Evolutionary conservation across 148 eudicot species (phyloP).

Genomic region (Simmondsia chinensis): DNA sequence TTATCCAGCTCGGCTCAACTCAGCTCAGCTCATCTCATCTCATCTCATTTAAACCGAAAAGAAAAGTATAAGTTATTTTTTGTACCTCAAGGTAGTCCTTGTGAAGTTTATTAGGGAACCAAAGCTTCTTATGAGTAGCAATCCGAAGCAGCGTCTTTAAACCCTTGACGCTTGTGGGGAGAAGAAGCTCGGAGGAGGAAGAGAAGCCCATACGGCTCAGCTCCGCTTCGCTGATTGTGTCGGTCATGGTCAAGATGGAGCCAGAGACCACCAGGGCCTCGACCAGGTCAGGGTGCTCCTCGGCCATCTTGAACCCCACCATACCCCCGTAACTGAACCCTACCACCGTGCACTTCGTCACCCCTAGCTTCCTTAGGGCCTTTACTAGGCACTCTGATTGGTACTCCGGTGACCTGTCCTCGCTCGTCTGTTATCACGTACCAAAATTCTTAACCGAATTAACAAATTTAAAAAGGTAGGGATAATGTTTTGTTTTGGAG

Average conservation of each 20-base stretch:
- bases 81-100: constrained; percentile 76
- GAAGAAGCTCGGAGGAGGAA: constrained; percentile 71
- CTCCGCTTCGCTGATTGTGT: constrained; percentile 53
- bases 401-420: constrained; percentile 50
- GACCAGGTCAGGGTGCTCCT: constrained; percentile 60
- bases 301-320: constrained; percentile 91
- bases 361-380: constrained; percentile 52
- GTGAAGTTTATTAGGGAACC: constrained; percentile 79
- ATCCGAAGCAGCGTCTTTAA: constrained; percentile 66
- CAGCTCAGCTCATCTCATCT: too few relatives aligned
- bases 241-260: constrained; percentile 81
- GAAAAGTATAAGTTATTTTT: too few relatives aligned
- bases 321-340: constrained; percentile 95
- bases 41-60: too few relatives aligned
- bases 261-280: constrained; percentile 67
- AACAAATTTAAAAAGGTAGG: too few relatives aligned
- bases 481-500: too few relatives aligned
- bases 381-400: constrained; percentile 59
- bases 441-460: too few relatives aligned
- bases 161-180: constrained; percentile 75
- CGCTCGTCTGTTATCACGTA: too few relatives aligned
- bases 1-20: too few relatives aligned
- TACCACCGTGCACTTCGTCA: constrained; percentile 56
- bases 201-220: constrained; percentile 49
- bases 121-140: constrained; percentile 68